A percentile compares a stretch with the other conserved stretches of the same genome.
Evolutionary conservation across 2,329 filamentous ascomycete species (phyloP).

Genomic region (Orbilia javanica): DNA sequence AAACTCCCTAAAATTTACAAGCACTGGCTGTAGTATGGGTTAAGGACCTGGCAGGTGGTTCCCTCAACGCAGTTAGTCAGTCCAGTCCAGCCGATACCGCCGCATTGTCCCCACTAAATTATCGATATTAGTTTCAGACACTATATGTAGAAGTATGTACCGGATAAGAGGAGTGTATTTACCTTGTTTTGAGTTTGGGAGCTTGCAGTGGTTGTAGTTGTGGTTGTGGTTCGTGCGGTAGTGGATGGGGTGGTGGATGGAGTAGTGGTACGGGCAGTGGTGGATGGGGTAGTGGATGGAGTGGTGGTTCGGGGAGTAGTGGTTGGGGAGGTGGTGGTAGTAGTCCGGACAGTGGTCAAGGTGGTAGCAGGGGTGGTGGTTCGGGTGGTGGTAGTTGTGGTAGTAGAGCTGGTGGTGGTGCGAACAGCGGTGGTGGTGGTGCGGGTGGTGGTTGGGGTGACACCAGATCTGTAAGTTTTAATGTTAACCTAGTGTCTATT

Average conservation of each 20-base stretch:
- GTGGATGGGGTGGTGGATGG: slow-evolving; percentile 11
- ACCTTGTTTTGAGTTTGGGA: slow-evolving; percentile 24
- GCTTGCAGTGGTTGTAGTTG: slow-evolving; percentile 4
- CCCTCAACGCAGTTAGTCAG: slow-evolving; percentile 33
- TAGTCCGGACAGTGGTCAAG: slow-evolving; percentile 15
- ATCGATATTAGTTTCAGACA: slow-evolving; percentile 1
- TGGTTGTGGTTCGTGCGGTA: not conserved
- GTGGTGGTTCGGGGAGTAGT: slow-evolving; percentile 20
- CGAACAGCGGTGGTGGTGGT: slow-evolving; percentile 24
- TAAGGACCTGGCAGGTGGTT: slow-evolving; percentile 41
- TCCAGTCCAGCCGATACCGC: slow-evolving; percentile 60
- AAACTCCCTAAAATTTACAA: slow-evolving; percentile 19
- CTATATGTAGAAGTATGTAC: not conserved
- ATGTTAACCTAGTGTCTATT: not conserved
- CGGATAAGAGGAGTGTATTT: not conserved
- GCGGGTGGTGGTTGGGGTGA: slow-evolving; percentile 28
- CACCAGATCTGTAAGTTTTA: slow-evolving; percentile 26
- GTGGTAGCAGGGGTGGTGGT: slow-evolving; percentile 6
- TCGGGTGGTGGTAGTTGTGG: slow-evolving; percentile 9
- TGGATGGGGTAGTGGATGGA: slow-evolving; percentile 9
- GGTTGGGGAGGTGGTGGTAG: slow-evolving; percentile 19
- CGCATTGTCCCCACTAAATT: slow-evolving; percentile 61
- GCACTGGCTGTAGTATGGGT: slow-evolving; percentile 57
- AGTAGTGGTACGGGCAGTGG: not conserved
- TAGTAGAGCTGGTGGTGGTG: not conserved